Conservation (phyloP, 257 asterid genomes). For the Anisodus acutangulus region DNA sequence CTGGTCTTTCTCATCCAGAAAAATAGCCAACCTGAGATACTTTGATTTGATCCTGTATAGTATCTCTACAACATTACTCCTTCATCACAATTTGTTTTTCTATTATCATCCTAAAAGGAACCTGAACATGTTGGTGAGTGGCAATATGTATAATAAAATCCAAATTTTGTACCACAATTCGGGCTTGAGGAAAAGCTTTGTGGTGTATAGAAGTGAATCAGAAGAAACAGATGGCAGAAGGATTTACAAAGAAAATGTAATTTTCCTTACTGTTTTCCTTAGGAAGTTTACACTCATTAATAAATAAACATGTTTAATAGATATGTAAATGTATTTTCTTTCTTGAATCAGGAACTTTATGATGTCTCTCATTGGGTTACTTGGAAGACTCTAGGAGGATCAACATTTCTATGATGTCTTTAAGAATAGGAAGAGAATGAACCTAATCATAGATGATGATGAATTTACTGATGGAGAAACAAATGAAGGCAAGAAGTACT, state of each 20-base stretch:
- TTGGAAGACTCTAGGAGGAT: not conserved
- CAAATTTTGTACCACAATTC: too few relatives aligned
- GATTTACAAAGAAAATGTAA: too few relatives aligned
- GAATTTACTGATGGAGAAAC: not conserved
- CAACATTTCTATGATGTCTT: not conserved
- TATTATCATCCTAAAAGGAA: not conserved
- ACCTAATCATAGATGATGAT: not conserved
- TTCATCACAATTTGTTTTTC: not conserved
- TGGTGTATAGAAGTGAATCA: too few relatives aligned
- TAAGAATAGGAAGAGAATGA: too few relatives aligned
- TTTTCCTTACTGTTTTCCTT: too few relatives aligned
- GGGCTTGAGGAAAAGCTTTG: too few relatives aligned
- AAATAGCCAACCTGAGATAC: not conserved
- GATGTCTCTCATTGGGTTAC: not conserved
- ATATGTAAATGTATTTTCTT: too few relatives aligned
- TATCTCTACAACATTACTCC: not conserved
- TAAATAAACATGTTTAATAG: too few relatives aligned
- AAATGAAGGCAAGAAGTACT: not conserved
- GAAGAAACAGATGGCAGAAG: too few relatives aligned
- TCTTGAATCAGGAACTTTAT: too few relatives aligned
- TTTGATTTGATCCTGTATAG: not conserved
- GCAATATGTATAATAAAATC: too few relatives aligned
- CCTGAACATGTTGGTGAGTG: not conserved
- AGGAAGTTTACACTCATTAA: too few relatives aligned
- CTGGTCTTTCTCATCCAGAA: slow-evolving; percentile 49